Evolutionary conservation across 2,329 filamentous ascomycete species (phyloP).

Genomic region (Penicillium thymicola): DNA sequence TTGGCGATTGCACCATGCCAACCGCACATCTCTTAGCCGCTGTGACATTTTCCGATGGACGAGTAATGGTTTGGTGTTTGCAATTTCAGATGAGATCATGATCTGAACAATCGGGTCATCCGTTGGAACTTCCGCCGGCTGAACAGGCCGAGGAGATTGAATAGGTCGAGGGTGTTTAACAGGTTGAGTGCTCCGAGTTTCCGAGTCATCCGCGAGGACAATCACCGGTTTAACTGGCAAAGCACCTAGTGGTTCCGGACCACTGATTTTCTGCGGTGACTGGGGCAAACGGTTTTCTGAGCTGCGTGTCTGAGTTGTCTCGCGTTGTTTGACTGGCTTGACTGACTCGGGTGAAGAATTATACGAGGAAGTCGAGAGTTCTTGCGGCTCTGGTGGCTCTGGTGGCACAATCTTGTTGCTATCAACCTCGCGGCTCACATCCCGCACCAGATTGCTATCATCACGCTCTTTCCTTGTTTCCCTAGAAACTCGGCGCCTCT

Average conservation of each 20-base stretch:
- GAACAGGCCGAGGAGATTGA: background rate
- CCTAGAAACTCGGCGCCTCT: conserved; percentile 27
- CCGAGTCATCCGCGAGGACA: background rate
- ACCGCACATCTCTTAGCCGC: conserved; percentile 62
- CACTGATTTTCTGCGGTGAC: background rate
- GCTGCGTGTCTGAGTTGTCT: background rate
- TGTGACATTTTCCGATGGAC: conserved; percentile 66
- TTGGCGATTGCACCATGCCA: conserved; percentile 68
- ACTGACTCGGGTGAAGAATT: background rate
- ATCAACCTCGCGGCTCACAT: background rate
- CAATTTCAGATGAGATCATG: conserved; percentile 66
- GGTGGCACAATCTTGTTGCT: background rate
- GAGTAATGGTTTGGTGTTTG: conserved; percentile 58
- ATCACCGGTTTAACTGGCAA: background rate
- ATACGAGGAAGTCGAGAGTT: background rate
- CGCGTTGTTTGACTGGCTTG: background rate
- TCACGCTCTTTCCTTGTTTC: conserved; percentile 10
- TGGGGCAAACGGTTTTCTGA: background rate
- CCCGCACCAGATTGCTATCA: background rate
- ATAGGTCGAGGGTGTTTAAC: background rate
- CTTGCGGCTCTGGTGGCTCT: background rate
- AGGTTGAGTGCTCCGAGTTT: background rate
- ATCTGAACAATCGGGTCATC: conserved; percentile 58
- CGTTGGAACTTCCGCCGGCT: conserved; percentile 1
- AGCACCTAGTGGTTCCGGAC: background rate